Evolutionary conservation across 352 stramenopile species (phyloP), one percentile per base, ranked within the genome.

Genomic region (Globisporangium nodosum): DNA sequence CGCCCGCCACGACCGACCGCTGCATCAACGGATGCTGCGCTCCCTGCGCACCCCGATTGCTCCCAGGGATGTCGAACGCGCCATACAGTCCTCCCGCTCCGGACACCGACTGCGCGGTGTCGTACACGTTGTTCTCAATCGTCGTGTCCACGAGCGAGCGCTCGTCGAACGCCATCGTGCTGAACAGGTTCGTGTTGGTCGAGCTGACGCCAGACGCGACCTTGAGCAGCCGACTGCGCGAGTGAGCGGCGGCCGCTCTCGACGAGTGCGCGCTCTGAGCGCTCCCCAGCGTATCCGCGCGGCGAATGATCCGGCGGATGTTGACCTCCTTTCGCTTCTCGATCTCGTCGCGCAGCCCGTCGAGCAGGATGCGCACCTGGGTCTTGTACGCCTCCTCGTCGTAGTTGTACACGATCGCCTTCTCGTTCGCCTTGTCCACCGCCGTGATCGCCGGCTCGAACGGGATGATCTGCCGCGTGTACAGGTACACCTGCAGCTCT

Each of bases 401-500:
- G 61, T 93, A 93, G 40, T 60, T 56, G 56, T 92, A 92, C 48
- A 57, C 51, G 12, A 84, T 64, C 5, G 78, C 63, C 70, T 69
- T 68, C 63, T 66, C 65, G 39, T 65, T 76, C 0, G 75, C 55
- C 3, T 76, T 65, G 27, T 90, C 61, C 20, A 89, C 57, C 2
- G 58, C 68, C 30, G 70, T 73, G 56, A 93, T 91, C 5, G 81
- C 78, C 5, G 63, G 64, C 50, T 93, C 81, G 55, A 93, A 93
- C 8, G 83, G 83, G 13, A 93, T 76, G 46, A 90, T 86, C 60
- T 93, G 83, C 5, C 83, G 68, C 8, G 83, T 91, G 64, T 93
- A 93, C 62, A 93, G 58, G 52, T 93, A 93, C 42, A 93, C 83
- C 47, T 93, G 83, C 11, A 93, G 60, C n/a, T 93, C 83, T 64